Evolutionary conservation across 768 basidiomycete genomes (phyloP).

Genomic region (Collybia sordida): DNA sequence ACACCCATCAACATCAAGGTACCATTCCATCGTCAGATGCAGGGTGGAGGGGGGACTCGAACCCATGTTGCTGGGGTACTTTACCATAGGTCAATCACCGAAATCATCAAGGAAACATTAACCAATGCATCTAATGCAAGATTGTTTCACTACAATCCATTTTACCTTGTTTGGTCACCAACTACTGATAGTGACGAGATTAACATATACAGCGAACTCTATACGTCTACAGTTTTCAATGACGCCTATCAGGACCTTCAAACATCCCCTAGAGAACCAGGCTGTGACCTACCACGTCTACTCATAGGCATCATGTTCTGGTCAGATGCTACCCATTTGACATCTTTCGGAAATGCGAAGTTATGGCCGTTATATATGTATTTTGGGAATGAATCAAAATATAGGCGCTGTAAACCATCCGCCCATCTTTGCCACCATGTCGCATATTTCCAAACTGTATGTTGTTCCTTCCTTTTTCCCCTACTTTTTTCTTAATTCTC

Average conservation of each 20-base stretch:
- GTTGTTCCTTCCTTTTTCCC: neutral
- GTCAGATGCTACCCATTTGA: constrained; percentile 28
- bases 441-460: constrained; percentile 8
- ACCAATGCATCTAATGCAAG: no score
- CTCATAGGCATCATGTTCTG: constrained; percentile 22
- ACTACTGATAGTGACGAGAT: neutral
- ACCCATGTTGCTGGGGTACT: no score
- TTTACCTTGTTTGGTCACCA: constrained; percentile 14
- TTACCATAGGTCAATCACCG: no score
- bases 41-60: no score
- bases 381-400: constrained; percentile 24
- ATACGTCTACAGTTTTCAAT: constrained; percentile 13
- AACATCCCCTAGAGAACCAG: neutral
- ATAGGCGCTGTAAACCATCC: constrained; percentile 11
- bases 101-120: no score
- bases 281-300: constrained; percentile 9
- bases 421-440: constrained; percentile 5
- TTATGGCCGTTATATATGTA: constrained; percentile 22
- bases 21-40: constrained; percentile 15
- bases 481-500: neutral
- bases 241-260: constrained; percentile 7
- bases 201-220: constrained; percentile 16
- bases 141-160: constrained; percentile 14
- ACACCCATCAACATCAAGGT: neutral
- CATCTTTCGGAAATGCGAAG: constrained; percentile 23